These are phyloP conservation scores for Phytophthora agathidicida DNA, from an alignment of 352 stramenopile species.

Conservation along the genomic window DNA sequence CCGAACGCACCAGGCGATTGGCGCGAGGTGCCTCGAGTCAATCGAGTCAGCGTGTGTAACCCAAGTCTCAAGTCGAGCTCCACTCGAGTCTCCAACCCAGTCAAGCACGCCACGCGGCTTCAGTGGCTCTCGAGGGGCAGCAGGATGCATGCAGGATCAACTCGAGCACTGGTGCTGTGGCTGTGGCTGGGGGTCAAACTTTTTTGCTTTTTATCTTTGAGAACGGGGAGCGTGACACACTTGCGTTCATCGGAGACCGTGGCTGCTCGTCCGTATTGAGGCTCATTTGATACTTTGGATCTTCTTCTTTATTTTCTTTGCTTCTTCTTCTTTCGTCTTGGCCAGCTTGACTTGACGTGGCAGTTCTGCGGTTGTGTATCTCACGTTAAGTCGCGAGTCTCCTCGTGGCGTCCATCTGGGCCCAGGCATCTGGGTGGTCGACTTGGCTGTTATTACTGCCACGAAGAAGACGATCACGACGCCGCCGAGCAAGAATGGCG, in stretches of 20 bases:
- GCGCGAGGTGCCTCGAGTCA: background rate
- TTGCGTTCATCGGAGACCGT: background rate
- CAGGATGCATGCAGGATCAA: no score
- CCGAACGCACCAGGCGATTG: conserved; percentile 5
- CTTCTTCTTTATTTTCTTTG: background rate
- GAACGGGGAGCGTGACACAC: background rate
- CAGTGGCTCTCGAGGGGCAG: conserved; percentile 14
- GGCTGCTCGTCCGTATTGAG: no score
- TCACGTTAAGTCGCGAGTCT: conserved; percentile 1
- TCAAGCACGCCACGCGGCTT: background rate
- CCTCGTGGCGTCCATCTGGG: background rate
- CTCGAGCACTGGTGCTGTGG: no score
- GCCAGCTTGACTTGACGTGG: conserved; percentile 11
- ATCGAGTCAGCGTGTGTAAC: conserved; percentile 35
- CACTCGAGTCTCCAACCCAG: no score
- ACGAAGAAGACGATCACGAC: no score
- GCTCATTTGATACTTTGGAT: no score
- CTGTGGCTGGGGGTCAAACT: background rate
- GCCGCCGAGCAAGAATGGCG: no score
- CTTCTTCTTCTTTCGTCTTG: background rate
- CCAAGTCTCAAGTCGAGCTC: conserved; percentile 9
- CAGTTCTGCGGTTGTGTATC: conserved; percentile 10
- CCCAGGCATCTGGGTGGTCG: conserved; percentile 16
- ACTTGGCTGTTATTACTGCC: conserved; percentile 5
- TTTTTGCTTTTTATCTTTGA: conserved; percentile 6